These are phyloP conservation scores for Microthlaspi erraticum DNA, from an alignment of 345 rosid species.

Conservation along the genomic window DNA sequence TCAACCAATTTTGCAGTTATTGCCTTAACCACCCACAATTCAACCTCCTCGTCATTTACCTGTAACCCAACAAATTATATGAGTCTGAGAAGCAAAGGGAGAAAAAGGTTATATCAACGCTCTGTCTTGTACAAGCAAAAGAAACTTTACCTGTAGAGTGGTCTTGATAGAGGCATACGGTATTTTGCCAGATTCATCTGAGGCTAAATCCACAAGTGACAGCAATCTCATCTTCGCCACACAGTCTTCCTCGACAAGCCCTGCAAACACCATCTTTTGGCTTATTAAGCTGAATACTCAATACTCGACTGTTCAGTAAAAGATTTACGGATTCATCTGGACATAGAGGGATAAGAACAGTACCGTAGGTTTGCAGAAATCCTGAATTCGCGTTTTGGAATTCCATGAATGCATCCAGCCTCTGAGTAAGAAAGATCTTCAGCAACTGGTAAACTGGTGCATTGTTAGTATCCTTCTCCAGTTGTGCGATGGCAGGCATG, in stretches of 20 bases:
- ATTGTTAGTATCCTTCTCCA: slow-evolving; percentile 80
- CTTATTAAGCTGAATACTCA: slow-evolving; percentile 3
- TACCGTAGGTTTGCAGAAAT: slow-evolving; percentile 73
- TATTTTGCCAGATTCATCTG: slow-evolving; percentile 70
- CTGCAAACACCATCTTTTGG: slow-evolving; percentile 42
- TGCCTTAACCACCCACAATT: slow-evolving; percentile 88
- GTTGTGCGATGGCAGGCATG: slow-evolving; percentile 81
- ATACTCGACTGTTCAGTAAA: background rate
- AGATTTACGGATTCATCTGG: background rate
- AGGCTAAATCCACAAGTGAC: slow-evolving; percentile 82
- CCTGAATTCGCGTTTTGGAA: slow-evolving; percentile 76
- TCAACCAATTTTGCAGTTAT: slow-evolving; percentile 75
- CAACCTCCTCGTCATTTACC: slow-evolving; percentile 86
- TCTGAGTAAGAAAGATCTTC: slow-evolving; percentile 78
- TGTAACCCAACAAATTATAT: slow-evolving; percentile 31
- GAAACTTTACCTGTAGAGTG: slow-evolving; percentile 62
- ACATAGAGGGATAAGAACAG: background rate
- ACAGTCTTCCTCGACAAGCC: slow-evolving; percentile 87
- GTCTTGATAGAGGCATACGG: slow-evolving; percentile 68
- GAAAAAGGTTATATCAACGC: background rate
- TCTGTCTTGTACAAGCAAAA: slow-evolving; percentile 10
- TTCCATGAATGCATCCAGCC: slow-evolving; percentile 77
- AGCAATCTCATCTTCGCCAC: slow-evolving; percentile 83
- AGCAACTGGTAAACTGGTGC: slow-evolving; percentile 77
- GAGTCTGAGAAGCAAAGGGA: background rate